These are phyloP conservation scores for Gaertneriomyces sp. DNA, from an alignment of 192 early-diverging fungal species.

Conservation along the genomic window DNA sequence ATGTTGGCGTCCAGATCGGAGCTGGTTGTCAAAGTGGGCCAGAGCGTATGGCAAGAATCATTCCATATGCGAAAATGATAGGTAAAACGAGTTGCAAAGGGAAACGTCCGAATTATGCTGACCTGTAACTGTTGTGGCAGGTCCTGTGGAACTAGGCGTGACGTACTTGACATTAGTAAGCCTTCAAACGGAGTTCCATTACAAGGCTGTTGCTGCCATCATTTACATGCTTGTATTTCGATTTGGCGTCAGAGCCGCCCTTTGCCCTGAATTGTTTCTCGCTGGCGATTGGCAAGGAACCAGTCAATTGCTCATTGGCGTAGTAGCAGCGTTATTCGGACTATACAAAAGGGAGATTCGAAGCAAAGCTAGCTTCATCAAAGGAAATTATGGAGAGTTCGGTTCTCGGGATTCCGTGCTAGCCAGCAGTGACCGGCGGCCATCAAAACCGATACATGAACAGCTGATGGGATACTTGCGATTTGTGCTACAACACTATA, in stretches of 20 bases:
- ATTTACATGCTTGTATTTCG: not conserved
- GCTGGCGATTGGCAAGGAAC: not conserved
- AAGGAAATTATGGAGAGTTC: too few relatives aligned
- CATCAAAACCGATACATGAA: too few relatives aligned
- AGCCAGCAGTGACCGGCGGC: too few relatives aligned
- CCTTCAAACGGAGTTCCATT: constrained; percentile 1
- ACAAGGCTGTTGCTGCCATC: not conserved
- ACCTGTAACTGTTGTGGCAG: not conserved
- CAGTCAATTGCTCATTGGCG: not conserved
- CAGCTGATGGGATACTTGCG: too few relatives aligned
- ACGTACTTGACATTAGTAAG: not conserved
- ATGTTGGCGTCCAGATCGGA: too few relatives aligned
- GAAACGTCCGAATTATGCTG: too few relatives aligned
- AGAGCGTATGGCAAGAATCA: too few relatives aligned
- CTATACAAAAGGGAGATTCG: not conserved
- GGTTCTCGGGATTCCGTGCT: too few relatives aligned
- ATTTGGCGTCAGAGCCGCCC: not conserved
- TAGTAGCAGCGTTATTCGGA: not conserved
- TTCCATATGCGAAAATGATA: too few relatives aligned
- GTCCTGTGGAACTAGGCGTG: constrained; percentile 1
- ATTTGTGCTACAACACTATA: too few relatives aligned
- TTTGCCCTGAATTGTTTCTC: not conserved
- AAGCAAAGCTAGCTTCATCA: not conserved
- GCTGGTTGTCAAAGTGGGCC: too few relatives aligned
- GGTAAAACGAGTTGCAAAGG: too few relatives aligned